phyloP scores from a whole-genome alignment of 2,329 filamentous ascomycete genomes.

The Nemania abortiva region DNA sequence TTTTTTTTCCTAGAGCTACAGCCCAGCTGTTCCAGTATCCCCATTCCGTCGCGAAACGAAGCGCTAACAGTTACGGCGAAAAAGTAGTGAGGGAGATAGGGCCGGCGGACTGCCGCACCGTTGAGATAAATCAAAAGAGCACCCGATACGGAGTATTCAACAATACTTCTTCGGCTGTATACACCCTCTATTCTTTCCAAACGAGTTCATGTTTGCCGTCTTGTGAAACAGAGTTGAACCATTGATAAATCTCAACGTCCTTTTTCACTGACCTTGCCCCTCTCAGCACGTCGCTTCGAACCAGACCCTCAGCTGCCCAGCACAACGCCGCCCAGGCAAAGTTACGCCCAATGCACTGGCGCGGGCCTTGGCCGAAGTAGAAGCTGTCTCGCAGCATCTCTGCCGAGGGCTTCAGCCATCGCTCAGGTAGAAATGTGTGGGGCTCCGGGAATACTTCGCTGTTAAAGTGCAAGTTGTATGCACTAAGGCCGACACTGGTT shows the following conservation, averaged over 20 bases:
- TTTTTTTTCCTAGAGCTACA: too few relatives aligned
- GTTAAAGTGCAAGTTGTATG: conserved; percentile 15
- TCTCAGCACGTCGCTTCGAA: conserved; percentile 5
- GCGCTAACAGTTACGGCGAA: too few relatives aligned
- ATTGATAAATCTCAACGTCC: conserved; percentile 1
- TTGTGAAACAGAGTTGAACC: conserved; percentile 4
- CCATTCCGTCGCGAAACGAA: too few relatives aligned
- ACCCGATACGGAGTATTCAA: too few relatives aligned
- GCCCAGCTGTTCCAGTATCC: too few relatives aligned
- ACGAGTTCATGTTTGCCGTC: conserved; percentile 1
- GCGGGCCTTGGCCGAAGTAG: conserved; percentile 9
- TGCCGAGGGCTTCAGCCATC: conserved; percentile 15
- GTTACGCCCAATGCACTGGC: conserved; percentile 9
- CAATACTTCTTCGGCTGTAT: too few relatives aligned
- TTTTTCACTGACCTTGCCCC: conserved; percentile 3
- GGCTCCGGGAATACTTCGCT: conserved; percentile 16
- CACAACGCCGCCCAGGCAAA: conserved; percentile 5
- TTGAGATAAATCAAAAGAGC: too few relatives aligned
- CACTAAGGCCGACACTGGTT: conserved; percentile 10
- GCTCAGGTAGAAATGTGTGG: conserved; percentile 14
- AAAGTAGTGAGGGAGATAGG: too few relatives aligned
- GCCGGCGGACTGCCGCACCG: too few relatives aligned
- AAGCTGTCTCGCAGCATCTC: conserved; percentile 10
- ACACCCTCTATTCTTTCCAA: conserved; percentile 6
- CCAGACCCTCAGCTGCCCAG: conserved; percentile 8